Evolutionary conservation across 768 basidiomycete genomes (phyloP), one percentile per base, ranked within the genome.

Genomic region (Nidularia sp.): DNA sequence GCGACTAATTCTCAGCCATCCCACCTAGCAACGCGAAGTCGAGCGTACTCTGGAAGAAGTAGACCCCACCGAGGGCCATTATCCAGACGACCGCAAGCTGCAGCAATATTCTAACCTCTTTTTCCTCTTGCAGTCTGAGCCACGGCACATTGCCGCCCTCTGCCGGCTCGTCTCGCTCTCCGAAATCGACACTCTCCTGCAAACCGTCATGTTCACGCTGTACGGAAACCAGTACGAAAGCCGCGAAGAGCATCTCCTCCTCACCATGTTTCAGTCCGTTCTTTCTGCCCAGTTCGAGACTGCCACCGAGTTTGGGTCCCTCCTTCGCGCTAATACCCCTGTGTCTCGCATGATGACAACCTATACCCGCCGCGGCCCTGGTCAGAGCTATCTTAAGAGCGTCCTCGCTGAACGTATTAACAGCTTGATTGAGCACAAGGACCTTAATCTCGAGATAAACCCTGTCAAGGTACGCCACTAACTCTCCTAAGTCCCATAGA

Each of bases 311-410:
- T 98, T 99, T 60, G 95, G 96, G n/a, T 98, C 96, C 4, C 80
- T 99, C 8, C 83, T 99, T 31, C 91, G 97, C 50, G 97, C 97
- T 54, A 99, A 99, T 70, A 99, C 97, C 47, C 97, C 97, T 45
- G 97, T 99, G 22, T 98, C 94, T 47, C 88, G 97, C 36, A 99
- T 99, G 97, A 99, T 99, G 97, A 99, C 97, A 44, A 98, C 97
- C 15, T 99, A 99, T 71, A 98, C 97, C 49, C 90, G 97, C 54
- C 89, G 97, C 51, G 97, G 97, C 53, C 97, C 97, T 1, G 97
- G 97, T 52, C 97, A 98, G 70, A 94, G 93, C 61, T 99, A 98
- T 69, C 84, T 99, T 57, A 99, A 99, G 78, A 88, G 89, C 56
- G 95, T 98, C 31, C 79, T 99, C 45, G 95, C 97, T 25, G 97